A percentile compares a stretch with the other conserved stretches of the same genome.
These are phyloP conservation scores for Krasilnikovozyma curviuscula DNA, from an alignment of 768 basidiomycete species.

Conservation along the genomic window DNA sequence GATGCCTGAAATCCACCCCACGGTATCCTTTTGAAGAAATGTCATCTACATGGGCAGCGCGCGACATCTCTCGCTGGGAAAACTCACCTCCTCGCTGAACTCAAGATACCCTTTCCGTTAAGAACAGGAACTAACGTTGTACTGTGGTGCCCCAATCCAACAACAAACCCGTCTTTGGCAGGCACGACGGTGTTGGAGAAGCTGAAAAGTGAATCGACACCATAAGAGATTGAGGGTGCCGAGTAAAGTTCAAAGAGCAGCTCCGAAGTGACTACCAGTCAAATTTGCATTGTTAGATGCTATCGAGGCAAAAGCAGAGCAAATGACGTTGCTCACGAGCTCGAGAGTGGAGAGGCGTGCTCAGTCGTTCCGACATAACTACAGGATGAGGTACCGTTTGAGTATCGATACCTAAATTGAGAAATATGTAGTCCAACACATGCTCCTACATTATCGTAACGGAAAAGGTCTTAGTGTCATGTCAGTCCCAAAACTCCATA, in stretches of 20 bases:
- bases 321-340: slow-evolving; percentile 38
- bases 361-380: slow-evolving; percentile 79
- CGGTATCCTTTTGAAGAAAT: slow-evolving; percentile 45
- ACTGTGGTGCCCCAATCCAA: slow-evolving; percentile 80
- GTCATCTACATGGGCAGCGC: neutral
- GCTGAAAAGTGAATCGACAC: slow-evolving; percentile 77
- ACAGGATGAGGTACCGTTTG: slow-evolving; percentile 64
- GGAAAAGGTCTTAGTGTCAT: neutral
- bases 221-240: slow-evolving; percentile 68
- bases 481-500: too few relatives aligned
- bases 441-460: slow-evolving; percentile 46
- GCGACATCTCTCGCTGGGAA: neutral
- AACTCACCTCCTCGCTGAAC: slow-evolving; percentile 62
- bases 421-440: slow-evolving; percentile 76
- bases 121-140: slow-evolving; percentile 81
- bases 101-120: slow-evolving; percentile 60
- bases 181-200: slow-evolving; percentile 59
- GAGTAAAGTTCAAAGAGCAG: slow-evolving; percentile 86
- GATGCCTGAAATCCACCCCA: slow-evolving; percentile 83
- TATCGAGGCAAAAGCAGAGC: neutral
- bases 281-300: neutral
- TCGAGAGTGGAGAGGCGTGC: slow-evolving; percentile 72
- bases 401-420: slow-evolving; percentile 64
- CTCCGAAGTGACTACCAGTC: slow-evolving; percentile 63
- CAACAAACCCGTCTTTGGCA: slow-evolving; percentile 50